Evolutionary conservation across 768 basidiomycete genomes (phyloP), one percentile per base, ranked within the genome.

Genomic region (Boletales sp.): DNA sequence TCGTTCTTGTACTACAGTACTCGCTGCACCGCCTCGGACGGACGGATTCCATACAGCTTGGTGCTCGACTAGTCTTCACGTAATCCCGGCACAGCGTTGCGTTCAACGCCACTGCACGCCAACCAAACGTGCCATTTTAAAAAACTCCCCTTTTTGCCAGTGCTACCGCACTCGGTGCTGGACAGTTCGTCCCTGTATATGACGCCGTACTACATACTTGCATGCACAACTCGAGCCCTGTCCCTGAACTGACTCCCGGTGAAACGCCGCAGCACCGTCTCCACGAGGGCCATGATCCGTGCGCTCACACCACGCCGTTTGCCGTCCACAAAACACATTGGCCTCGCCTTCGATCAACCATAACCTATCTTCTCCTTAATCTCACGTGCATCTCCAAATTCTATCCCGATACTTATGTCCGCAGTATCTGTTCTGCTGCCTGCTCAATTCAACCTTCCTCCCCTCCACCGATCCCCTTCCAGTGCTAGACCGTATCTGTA

Each of bases 211-310:
- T 34, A 34, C 33, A 3, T 4, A 12, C 33, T 11, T 34, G 2
- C 33, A 13, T 14, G 54, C 59, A 48, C 42, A 35, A 33, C 10
- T 11, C 28, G 49, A 8, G 5, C 2, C 10, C 2, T 39, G 47
- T 50, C 60, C 55, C 61, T 60, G 61, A 28, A 28, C 25, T 28
- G 25, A 28, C 25, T 7, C 25, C 25, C 25, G 5, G 25, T 7
- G 25, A 53, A 46, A 60, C 61, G 61, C 61, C 61, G 61, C 61
- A 63, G 62, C 41, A 34, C 58, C 43, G 47, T 51, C 47, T 18
- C 51, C 61, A 62, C 56, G 61, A 50, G 57, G 51, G 12, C 15
- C 47, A 56, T 50, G 53, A 41, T 51, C 47, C 51, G 32, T 52
- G 38, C 51, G 30, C 39, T 33, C 9, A 44, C 37, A 14, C 45